Conservation (phyloP, 305 asterid genomes). For the Fraxinus albicans region DNA sequence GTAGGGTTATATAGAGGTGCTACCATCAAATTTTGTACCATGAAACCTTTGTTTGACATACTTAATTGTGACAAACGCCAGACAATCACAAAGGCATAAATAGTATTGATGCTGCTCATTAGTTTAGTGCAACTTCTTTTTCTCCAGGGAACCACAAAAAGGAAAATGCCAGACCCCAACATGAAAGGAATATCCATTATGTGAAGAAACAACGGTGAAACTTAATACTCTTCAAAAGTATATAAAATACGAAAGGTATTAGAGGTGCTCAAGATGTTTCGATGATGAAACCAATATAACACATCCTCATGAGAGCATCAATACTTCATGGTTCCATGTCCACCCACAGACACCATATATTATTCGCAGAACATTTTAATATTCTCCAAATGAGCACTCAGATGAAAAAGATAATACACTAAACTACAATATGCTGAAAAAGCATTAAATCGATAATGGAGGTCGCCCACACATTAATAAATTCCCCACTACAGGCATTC, state of each 20-base stretch:
- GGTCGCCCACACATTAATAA: slow-evolving; percentile 23
- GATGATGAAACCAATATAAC: slow-evolving; percentile 16
- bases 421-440: slow-evolving; percentile 23
- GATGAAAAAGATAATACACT: slow-evolving; percentile 14
- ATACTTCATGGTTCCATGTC: slow-evolving; percentile 26
- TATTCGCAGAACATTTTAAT: slow-evolving; percentile 19
- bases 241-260: slow-evolving; percentile 13
- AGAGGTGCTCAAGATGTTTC: slow-evolving; percentile 21
- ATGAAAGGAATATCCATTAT: slow-evolving; percentile 45
- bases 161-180: slow-evolving; percentile 32
- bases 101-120: slow-evolving; percentile 27
- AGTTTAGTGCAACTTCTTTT: slow-evolving; percentile 27
- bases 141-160: slow-evolving; percentile 29
- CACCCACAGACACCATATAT: slow-evolving; percentile 12
- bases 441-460: slow-evolving; percentile 24
- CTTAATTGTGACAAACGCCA: slow-evolving; percentile 19
- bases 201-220: slow-evolving; percentile 51
- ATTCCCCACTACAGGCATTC: slow-evolving; percentile 27
- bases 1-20: neutral
- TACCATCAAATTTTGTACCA: slow-evolving; percentile 9
- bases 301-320: slow-evolving; percentile 33
- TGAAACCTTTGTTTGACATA: slow-evolving; percentile 13
- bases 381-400: slow-evolving; percentile 39
- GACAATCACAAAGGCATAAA: slow-evolving; percentile 20
- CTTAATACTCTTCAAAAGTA: slow-evolving; percentile 17